Evolutionary conservation across 2,329 filamentous ascomycete genomes (phyloP), one percentile per base, ranked within the genome.

Genomic region (Bipolaris bicolor): DNA sequence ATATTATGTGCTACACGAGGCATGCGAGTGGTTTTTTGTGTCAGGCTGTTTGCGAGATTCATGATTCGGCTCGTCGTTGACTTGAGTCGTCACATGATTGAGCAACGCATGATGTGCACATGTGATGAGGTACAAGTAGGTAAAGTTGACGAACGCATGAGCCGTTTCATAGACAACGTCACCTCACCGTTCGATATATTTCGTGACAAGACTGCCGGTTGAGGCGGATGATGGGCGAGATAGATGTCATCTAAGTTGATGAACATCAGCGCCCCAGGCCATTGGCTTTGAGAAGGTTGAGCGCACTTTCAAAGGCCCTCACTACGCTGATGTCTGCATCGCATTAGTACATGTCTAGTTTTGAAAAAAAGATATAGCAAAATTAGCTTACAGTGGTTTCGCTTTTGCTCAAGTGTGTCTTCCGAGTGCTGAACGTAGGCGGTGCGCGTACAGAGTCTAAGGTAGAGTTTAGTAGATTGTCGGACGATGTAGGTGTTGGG

Each of bases 351-450:
- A 13, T 5, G 29, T 26, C 18, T 0, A 11, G 11, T 34, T 18
- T 18, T 7, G n/a, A 1, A 45, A 33, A 5, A 7, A 11, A 20
- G 13, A 13, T 16, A 1, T n/a, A 5, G 18, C 18, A 36, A 7
- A 26, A n/a, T 1, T 1, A 34, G 2, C 90, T 79, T 79, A 96
- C 92, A 91, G 68, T 97, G 92, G 59, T 88, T 82, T 70, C 92
- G 89, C 72, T 90, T 95, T 64, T 88, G 83, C 52, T 87, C 86
- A 55, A 96, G 81, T 24, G 82, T 84, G 37, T 86, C 80, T 73
- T 97, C 93, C 0, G 89, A 86, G 41, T 91, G 81, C 60, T 89
- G 86, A 29, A 96, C 91, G 73, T 89, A 90, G 59, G 86, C 82
- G 73, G 89, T 87, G 60, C 92, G 87, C 2, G 93, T 97, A 70